A percentile compares a stretch with the other conserved stretches of the same genome.
phyloP scores from a whole-genome alignment of 2,329 filamentous ascomycete species.

The Cladosporium sp. region DNA sequence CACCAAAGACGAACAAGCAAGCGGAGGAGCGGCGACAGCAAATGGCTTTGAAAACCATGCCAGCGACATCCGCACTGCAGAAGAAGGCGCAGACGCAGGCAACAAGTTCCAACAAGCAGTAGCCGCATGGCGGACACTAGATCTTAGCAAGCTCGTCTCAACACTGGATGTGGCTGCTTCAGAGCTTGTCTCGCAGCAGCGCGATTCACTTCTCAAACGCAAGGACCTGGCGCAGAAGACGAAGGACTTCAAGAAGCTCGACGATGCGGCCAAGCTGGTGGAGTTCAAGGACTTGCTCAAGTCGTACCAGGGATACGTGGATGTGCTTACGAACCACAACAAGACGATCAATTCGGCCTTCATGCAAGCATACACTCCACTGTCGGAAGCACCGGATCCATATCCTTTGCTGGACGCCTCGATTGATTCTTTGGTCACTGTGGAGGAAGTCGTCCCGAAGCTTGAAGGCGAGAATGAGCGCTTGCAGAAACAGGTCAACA shows the following conservation, averaged over 20 bases:
- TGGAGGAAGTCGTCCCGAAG: conserved; percentile 89
- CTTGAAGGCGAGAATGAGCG: conserved; percentile 85
- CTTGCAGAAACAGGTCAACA: conserved; percentile 74
- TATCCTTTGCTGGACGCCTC: conserved; percentile 96
- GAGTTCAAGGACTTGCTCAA: conserved; percentile 82
- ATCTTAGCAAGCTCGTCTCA: conserved; percentile 79
- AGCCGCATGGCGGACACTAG: conserved; percentile 91
- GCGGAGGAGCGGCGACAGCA: conserved; percentile 4
- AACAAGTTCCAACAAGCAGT: conserved; percentile 93
- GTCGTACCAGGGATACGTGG: conserved; percentile 98
- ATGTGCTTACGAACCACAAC: conserved; percentile 91
- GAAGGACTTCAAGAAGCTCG: conserved; percentile 93
- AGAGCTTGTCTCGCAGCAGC: conserved; percentile 88
- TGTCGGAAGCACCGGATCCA: conserved; percentile 94
- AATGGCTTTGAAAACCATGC: conserved; percentile 20
- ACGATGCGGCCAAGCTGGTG: conserved; percentile 79
- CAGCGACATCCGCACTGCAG: conserved; percentile 15
- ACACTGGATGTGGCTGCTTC: conserved; percentile 91
- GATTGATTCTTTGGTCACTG: conserved; percentile 86
- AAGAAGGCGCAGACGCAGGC: conserved; percentile 37
- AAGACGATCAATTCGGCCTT: conserved; percentile 94
- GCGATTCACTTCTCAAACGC: conserved; percentile 91
- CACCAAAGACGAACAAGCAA: conserved; percentile 25
- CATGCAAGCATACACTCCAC: conserved; percentile 84
- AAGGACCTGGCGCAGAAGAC: conserved; percentile 99